A percentile compares a stretch with the other conserved stretches of the same genome.
These are phyloP conservation scores for Rosa multiflora DNA, from an alignment of 306 rosid genomes.

Conservation along the genomic window DNA sequence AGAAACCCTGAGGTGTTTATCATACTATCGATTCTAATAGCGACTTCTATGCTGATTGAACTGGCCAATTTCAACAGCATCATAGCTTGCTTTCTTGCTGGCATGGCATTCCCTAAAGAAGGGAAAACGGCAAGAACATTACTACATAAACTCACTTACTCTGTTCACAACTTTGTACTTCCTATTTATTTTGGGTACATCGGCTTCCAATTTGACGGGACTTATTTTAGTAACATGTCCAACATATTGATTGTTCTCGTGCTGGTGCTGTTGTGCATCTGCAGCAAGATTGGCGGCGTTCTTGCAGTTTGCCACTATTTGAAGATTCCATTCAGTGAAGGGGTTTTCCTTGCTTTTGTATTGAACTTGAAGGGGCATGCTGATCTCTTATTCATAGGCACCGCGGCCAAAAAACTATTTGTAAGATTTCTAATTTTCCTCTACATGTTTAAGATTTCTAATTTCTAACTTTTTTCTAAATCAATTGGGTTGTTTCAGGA, in stretches of 20 bases:
- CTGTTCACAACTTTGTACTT: conserved; percentile 75
- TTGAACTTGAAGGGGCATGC: conserved; percentile 88
- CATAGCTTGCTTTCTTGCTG: conserved; percentile 54
- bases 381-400: conserved; percentile 77
- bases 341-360: conserved; percentile 67
- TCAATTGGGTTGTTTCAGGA: conserved; percentile 38
- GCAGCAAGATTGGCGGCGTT: conserved; percentile 73
- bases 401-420: conserved; percentile 45
- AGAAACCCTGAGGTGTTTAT: conserved; percentile 60
- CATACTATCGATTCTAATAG: conserved; percentile 52
- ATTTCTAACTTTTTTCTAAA: too few relatives aligned
- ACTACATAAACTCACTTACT: conserved; percentile 66
- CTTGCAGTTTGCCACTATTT: conserved; percentile 61
- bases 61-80: conserved; percentile 58
- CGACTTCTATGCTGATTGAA: conserved; percentile 62
- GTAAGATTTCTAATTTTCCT: conserved; percentile 39
- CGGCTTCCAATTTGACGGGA: conserved; percentile 71
- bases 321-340: conserved; percentile 65
- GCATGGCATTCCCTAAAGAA: conserved; percentile 67
- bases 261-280: conserved; percentile 60
- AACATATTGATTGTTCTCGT: conserved; percentile 21
- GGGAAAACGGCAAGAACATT: conserved; percentile 87
- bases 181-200: conserved; percentile 84
- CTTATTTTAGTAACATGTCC: conserved; percentile 25
- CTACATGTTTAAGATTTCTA: background rate